Evolutionary conservation across 768 basidiomycete species (phyloP).

Genomic region (Tylopilus balloui): DNA sequence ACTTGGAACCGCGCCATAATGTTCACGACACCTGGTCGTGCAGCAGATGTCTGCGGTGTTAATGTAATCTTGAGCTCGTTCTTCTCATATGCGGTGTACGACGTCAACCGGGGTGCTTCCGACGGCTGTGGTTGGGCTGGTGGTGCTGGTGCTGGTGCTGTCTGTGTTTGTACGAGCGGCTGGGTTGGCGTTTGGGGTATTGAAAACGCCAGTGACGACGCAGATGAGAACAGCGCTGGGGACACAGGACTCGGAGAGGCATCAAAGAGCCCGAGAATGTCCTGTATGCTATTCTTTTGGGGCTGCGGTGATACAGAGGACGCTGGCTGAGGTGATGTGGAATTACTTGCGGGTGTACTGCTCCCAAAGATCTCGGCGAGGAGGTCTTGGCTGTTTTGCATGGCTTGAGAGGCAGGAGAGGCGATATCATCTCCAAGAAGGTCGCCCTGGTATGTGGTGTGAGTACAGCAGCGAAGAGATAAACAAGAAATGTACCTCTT

Average conservation of each 20-base stretch:
- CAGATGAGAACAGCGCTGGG: slow-evolving; percentile 14
- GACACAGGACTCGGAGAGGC: slow-evolving; percentile 37
- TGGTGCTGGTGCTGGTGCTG: slow-evolving; percentile 26
- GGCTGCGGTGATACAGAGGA: slow-evolving; percentile 42
- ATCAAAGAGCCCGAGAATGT: slow-evolving; percentile 89
- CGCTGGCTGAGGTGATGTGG: slow-evolving; percentile 30
- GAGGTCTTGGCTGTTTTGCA: slow-evolving; percentile 75
- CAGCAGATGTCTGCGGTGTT: slow-evolving; percentile 77
- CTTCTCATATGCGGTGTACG: slow-evolving; percentile 90
- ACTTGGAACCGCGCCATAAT: slow-evolving; percentile 86
- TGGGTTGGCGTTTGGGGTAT: slow-evolving; percentile 35
- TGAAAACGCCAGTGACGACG: slow-evolving; percentile 35
- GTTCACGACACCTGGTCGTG: slow-evolving; percentile 85
- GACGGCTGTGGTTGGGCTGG: slow-evolving; percentile 32
- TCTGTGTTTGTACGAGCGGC: slow-evolving; percentile 33
- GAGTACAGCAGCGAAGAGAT: not conserved
- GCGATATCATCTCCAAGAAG: slow-evolving; percentile 76
- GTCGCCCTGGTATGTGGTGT: slow-evolving; percentile 45
- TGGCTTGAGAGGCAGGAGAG: slow-evolving; percentile 38
- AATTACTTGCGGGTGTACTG: slow-evolving; percentile 28
- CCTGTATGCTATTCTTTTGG: slow-evolving; percentile 66
- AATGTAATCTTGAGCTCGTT: slow-evolving; percentile 85
- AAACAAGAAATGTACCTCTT: slow-evolving; percentile 49
- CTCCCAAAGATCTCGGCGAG: slow-evolving; percentile 90
- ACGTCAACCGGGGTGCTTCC: slow-evolving; percentile 48